Percentiles rank a stretch among this genome's conserved stretches.
Conservation (phyloP, 2,329 filamentous ascomycete species). For the Fusarium sp. region DNA sequence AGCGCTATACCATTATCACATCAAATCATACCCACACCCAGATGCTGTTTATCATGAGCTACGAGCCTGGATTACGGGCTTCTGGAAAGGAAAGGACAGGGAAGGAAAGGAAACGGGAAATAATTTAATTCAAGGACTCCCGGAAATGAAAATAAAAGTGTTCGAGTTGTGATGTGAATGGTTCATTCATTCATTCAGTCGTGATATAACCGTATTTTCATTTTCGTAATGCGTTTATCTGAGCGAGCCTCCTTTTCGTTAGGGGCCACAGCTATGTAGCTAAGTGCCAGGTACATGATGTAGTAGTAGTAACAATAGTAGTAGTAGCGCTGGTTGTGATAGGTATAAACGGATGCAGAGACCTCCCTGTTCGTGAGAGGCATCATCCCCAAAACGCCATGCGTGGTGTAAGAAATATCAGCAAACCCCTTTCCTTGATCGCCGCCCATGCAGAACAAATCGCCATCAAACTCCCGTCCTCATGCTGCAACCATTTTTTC, state of each 20-base stretch:
- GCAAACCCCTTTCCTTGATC: conserved; percentile 11
- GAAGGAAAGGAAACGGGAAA: conserved; percentile 8
- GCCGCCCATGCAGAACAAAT: conserved; percentile 35
- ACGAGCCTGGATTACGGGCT: conserved; percentile 8
- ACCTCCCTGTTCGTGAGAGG: conserved; percentile 14
- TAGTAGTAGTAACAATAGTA: not conserved
- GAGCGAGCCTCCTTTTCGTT: not conserved
- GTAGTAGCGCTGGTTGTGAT: not conserved
- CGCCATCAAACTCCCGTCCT: conserved; percentile 31
- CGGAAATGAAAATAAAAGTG: not conserved
- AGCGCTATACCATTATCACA: conserved; percentile 5
- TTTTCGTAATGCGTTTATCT: conserved; percentile 24
- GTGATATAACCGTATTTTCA: conserved; percentile 9
- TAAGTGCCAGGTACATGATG: conserved; percentile 6
- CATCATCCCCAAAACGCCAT: conserved; percentile 23
- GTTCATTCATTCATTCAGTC: not conserved
- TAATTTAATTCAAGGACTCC: conserved; percentile 13
- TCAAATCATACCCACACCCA: conserved; percentile 9
- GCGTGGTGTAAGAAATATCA: conserved; percentile 16
- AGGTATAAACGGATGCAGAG: conserved; percentile 19
- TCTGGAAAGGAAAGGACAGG: conserved; percentile 8
- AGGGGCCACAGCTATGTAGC: conserved; percentile 6
- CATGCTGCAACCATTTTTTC: conserved; percentile 8
- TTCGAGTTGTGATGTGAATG: not conserved
- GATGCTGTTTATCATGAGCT: conserved; percentile 12